Base-by-base conservation (phyloP, 345 rosid species). In the Citrus sp. region DNA sequence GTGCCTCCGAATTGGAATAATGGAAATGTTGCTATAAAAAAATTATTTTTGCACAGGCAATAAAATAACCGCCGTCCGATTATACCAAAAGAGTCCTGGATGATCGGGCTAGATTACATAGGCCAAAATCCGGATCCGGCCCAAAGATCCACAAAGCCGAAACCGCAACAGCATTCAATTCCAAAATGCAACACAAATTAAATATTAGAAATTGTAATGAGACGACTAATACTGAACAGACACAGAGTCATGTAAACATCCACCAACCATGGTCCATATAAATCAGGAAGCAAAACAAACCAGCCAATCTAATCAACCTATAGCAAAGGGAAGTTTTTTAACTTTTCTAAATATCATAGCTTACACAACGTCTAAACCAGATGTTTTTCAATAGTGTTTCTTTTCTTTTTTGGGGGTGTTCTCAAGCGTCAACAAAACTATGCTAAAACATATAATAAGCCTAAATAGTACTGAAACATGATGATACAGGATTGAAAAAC, bases 311-410 rank as follows among this genome's bases (percentile, higher is more conserved):
- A 54, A 16, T 5, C 58, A 54, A 54, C 58, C 58, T 54, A 38
- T 8, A 54, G 7, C 58, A 54, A 19, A 54, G 21, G 7, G 22
- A 54, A 6, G 24, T 37, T 67, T 67, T 27, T 28, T 1, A 78
- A 27, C 67, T 72, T 21, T 75, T 46, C 80, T 75, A 79, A 73
- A 58, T 68, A 75, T 49, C 67, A 68, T 79, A 60, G 66, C 78
- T 78, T 79, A 80, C 82, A 84, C 70, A 77, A 74, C 46, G 59
- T 65, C 81, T 77, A 79, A 78, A 59, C 55, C 77, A 51, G 69
- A 62, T 46, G 66, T 24, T 62, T 46, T 79, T 64, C 64, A 67
- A 70, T 25, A 18, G 14, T 10, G 0, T 25, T 61, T 38, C 10
- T 40, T 61, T 14, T 51, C 5, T 18, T 5, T 40, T 40, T 40